A percentile compares a stretch with the other conserved stretches of the same genome.
phyloP scores from a whole-genome alignment of 2,329 filamentous ascomycete species.

The Aspergillus sp. region DNA sequence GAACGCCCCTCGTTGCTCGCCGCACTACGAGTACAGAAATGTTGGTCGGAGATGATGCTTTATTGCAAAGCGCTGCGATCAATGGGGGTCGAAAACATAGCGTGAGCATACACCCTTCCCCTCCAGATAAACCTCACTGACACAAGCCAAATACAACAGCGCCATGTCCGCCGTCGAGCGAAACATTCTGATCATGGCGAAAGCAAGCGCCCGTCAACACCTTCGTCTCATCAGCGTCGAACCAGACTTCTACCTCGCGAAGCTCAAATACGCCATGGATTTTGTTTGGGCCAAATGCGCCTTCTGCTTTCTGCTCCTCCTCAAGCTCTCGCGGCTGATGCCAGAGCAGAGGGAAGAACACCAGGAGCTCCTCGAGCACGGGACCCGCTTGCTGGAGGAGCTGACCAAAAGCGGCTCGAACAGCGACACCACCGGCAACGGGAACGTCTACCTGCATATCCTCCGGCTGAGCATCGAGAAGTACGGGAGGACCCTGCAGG shows the following conservation, averaged over 20 bases:
- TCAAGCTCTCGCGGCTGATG: slow-evolving; percentile 53
- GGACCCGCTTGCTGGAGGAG: slow-evolving; percentile 44
- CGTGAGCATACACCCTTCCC: slow-evolving; percentile 18
- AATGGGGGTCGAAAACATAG: slow-evolving; percentile 51
- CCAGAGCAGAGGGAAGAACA: slow-evolving; percentile 42
- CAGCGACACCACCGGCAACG: slow-evolving; percentile 38
- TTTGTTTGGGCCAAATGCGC: slow-evolving; percentile 61
- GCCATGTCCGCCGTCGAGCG: slow-evolving; percentile 52
- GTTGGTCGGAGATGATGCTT: slow-evolving; percentile 55
- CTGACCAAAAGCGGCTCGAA: slow-evolving; percentile 34
- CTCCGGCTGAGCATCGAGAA: slow-evolving; percentile 52
- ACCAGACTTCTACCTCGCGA: slow-evolving; percentile 49
- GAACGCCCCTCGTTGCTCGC: slow-evolving; percentile 42
- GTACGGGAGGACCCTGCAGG: slow-evolving; percentile 46
- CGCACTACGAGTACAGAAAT: slow-evolving; percentile 53
- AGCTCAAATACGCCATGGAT: slow-evolving; percentile 55
- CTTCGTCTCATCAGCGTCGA: slow-evolving; percentile 49
- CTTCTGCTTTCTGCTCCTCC: slow-evolving; percentile 56
- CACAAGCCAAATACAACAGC: slow-evolving; percentile 10
- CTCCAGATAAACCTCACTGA: neutral
- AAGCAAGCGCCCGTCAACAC: slow-evolving; percentile 52
- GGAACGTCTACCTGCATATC: slow-evolving; percentile 52
- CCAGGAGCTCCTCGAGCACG: slow-evolving; percentile 43
- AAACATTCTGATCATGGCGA: slow-evolving; percentile 51
- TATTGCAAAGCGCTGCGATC: slow-evolving; percentile 52